Base-by-base conservation (phyloP, 2,329 filamentous ascomycete genomes). In the Annulohypoxylon truncatum region DNA sequence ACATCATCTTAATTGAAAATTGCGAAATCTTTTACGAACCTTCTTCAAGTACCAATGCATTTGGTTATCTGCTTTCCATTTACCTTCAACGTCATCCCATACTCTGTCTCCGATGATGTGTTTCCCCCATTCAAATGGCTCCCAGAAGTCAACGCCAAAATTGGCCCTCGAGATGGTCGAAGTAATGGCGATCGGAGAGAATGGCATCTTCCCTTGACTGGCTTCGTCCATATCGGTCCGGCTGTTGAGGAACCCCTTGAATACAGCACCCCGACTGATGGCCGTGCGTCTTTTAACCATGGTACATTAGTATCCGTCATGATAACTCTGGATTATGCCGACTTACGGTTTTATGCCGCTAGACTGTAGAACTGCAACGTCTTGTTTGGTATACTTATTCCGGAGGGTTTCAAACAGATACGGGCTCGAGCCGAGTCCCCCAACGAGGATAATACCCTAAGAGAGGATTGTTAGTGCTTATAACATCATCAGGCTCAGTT, bases 381-480 rank as follows among this genome's bases (percentile, higher is more conserved):
- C 18, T 7, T 46, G 38, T 6, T 24, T 59, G 4, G 1, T 38
- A 15, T 64, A 42, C 4, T 22, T 33, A 1, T 15, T 2, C 15
- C 15, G 56, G 6, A 72, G 22, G 10, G 51, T 50, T 1, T 66
- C 61, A 1, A 61, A 38, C 1, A 72, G 22, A 33, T 64, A 70
- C 1, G 58, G 61, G 15, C 57, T 65, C 28, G 61, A 53, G 29
- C 70, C 66, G 8, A 72, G 67, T 1, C 70, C 68, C 2, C 70
- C 70, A 1, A 72, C 70, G 2, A 72, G 70, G 18, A 72, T 66
- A 12, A 72, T 54, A 0, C 69, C 68, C 50, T 46, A 42, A 13
- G 1, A 28, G 3, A 3, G 7, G 15, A 18, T 1, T 22, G 4
- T 35, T n/a, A 10, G 18, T 10, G 48, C 22, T 59, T 8, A 42